Conservation (phyloP, 306 rosid species). For the Quercus dentata region DNA sequence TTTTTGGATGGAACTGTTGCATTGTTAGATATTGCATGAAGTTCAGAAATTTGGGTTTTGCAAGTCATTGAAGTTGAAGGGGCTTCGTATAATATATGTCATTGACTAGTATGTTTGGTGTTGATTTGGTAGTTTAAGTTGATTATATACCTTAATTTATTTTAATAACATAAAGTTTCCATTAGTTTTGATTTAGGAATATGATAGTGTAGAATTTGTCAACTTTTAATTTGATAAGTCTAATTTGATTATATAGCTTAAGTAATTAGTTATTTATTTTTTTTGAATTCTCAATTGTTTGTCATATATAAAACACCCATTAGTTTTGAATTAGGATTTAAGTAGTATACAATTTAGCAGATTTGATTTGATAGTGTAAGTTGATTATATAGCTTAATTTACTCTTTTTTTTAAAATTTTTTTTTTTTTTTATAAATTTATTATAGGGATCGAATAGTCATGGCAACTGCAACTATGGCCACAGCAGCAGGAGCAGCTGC, state of each 20-base stretch:
- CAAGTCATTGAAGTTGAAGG: background rate
- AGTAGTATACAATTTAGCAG: background rate
- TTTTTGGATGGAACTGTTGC: background rate
- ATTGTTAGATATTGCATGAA: background rate
- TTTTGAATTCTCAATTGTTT: too few species aligned
- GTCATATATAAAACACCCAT: background rate
- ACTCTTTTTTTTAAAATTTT: background rate
- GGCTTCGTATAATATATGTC: background rate
- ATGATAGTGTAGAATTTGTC: background rate
- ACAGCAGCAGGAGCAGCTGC: slow-evolving; percentile 99
- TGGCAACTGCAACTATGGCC: slow-evolving; percentile 99
- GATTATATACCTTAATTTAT: slow-evolving; percentile 12
- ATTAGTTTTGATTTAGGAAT: background rate
- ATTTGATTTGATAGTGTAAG: background rate
- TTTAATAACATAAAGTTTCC: background rate
- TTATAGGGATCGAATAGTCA: slow-evolving; percentile 45
- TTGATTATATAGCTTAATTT: slow-evolving; percentile 7
- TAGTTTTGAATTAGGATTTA: background rate
- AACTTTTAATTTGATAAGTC: background rate
- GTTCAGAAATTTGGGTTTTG: background rate
- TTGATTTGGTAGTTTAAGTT: background rate
- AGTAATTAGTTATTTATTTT: background rate
- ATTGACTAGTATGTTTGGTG: background rate
- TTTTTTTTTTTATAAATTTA: background rate
- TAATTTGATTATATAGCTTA: slow-evolving; percentile 5